Evolutionary conservation across 495 filamentous ascomycete species (phyloP).

Genomic region (Polyplosphaeria fusca): DNA sequence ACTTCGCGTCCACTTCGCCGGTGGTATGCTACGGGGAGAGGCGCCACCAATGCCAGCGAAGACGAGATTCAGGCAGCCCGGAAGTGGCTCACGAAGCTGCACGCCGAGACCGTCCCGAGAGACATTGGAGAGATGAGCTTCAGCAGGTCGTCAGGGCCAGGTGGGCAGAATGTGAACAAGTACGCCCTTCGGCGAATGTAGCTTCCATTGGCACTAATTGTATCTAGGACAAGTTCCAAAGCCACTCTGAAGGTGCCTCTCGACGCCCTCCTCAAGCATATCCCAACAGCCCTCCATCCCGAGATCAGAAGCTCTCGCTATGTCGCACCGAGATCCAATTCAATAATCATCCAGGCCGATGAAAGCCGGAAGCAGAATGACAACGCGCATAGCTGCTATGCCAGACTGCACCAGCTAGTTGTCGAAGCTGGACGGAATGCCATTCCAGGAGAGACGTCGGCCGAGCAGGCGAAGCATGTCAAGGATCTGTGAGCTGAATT

Average conservation of each 20-base stretch:
- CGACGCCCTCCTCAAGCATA: constrained; percentile 52
- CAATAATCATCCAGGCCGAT: constrained; percentile 66
- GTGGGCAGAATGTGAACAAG: constrained; percentile 98
- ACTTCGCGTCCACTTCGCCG: constrained; percentile 2
- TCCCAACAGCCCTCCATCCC: constrained; percentile 68
- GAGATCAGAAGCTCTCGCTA: constrained; percentile 66
- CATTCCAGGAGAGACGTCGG: constrained; percentile 65
- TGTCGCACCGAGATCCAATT: constrained; percentile 60
- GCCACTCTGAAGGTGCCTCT: constrained; percentile 70
- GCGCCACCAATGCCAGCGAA: constrained; percentile 34
- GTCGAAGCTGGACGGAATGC: constrained; percentile 49
- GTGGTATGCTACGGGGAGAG: neutral
- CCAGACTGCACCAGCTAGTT: constrained; percentile 59
- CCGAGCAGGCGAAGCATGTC: constrained; percentile 56
- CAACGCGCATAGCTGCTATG: constrained; percentile 64
- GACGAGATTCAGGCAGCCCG: constrained; percentile 68
- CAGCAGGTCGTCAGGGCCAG: constrained; percentile 85
- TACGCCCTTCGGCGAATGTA: constrained; percentile 45
- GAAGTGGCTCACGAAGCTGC: constrained; percentile 69
- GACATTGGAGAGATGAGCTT: constrained; percentile 64
- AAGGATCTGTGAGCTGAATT: constrained; percentile 62
- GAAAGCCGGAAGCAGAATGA: constrained; percentile 60
- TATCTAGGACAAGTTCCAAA: constrained; percentile 80
- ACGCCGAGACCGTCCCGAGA: constrained; percentile 60
- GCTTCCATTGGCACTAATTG: constrained; percentile 8